These are phyloP conservation scores for Austroboletus niveus DNA, from an alignment of 1,284 basidiomycete genomes.

Conservation along the genomic window DNA sequence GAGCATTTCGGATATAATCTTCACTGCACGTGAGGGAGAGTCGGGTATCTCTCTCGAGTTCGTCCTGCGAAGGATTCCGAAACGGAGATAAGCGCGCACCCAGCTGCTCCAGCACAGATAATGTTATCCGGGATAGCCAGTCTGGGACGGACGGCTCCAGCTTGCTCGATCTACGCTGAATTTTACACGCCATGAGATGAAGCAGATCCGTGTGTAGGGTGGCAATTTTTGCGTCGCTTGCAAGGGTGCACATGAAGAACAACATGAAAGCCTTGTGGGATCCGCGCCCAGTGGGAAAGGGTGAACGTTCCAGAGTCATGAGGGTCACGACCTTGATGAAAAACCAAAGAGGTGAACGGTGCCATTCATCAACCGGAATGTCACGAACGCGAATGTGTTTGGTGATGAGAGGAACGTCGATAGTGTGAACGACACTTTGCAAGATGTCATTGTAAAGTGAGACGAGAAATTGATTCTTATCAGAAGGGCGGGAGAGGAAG, in stretches of 20 bases:
- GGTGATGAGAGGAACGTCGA: slow-evolving; percentile 18
- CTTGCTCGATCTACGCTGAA: too few species aligned
- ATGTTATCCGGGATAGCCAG: too few species aligned
- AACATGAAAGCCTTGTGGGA: slow-evolving; percentile 6
- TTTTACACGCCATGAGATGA: slow-evolving; percentile 24
- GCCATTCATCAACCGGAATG: slow-evolving; percentile 7
- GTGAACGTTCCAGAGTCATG: background rate
- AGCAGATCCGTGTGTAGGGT: slow-evolving; percentile 32
- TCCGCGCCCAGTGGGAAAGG: background rate
- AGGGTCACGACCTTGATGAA: background rate
- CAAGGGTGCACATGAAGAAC: too few species aligned
- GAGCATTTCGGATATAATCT: background rate
- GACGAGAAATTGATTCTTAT: slow-evolving; percentile 29
- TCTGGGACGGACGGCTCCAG: too few species aligned
- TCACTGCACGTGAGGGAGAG: too few species aligned
- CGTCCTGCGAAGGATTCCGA: too few species aligned
- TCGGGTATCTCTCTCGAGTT: too few species aligned
- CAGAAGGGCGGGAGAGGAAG: slow-evolving; percentile 21
- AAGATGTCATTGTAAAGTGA: slow-evolving; percentile 32
- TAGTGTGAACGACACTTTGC: slow-evolving; percentile 15
- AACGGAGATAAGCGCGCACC: too few species aligned
- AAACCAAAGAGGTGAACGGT: too few species aligned
- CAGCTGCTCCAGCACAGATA: too few species aligned
- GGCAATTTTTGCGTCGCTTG: too few species aligned
- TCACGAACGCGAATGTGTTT: slow-evolving; percentile 32